Percentiles rank a stretch among this genome's conserved stretches.
These are phyloP conservation scores for Ballota nigra DNA, from an alignment of 257 asterid species.

Conservation along the genomic window DNA sequence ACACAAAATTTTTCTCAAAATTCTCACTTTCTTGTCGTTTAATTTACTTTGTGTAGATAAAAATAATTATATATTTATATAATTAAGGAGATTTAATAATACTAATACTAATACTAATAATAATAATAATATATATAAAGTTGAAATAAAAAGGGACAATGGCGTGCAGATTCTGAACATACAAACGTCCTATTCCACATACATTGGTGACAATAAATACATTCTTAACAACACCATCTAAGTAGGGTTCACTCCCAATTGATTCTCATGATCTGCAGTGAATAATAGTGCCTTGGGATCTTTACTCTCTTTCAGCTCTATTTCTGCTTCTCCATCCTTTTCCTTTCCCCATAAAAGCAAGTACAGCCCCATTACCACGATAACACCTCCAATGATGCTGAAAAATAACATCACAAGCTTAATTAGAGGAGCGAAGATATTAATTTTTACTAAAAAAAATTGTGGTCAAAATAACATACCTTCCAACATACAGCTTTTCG, in stretches of 20 bases:
- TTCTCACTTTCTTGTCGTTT: no score
- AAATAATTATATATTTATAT: no score
- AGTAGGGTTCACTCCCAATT: background rate
- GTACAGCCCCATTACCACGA: conserved; percentile 60
- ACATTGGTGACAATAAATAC: background rate
- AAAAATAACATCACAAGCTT: background rate
- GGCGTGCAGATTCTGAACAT: background rate
- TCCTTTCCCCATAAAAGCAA: conserved; percentile 80
- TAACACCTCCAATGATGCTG: conserved; percentile 65
- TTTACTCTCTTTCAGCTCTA: conserved; percentile 31
- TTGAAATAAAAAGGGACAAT: background rate
- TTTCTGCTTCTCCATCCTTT: conserved; percentile 33
- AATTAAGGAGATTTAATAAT: no score
- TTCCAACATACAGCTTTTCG: conserved; percentile 62
- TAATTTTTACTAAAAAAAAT: no score
- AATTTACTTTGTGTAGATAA: no score
- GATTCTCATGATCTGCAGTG: conserved; percentile 25
- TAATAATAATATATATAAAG: background rate
- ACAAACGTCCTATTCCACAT: background rate
- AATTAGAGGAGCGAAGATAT: no score
- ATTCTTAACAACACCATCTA: background rate
- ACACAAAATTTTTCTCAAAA: no score
- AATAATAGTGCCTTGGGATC: conserved; percentile 25
- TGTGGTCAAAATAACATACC: conserved; percentile 52
- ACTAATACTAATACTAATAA: background rate